Evolutionary conservation across 2,329 filamentous ascomycete genomes (phyloP).

Genomic region (Ceratocystis colombiana): DNA sequence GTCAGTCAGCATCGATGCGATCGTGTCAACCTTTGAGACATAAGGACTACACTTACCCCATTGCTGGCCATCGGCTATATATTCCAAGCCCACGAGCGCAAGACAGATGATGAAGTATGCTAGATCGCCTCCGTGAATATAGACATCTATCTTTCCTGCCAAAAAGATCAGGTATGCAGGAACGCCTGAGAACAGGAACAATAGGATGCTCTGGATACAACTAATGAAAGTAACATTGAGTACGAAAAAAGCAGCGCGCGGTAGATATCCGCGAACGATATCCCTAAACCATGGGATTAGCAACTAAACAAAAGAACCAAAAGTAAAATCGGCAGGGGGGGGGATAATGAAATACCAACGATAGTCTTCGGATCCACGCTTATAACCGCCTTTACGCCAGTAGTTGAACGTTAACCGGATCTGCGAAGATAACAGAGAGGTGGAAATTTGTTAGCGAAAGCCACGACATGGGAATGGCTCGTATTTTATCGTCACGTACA

Average conservation of each 20-base stretch:
- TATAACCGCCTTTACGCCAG: constrained; percentile 88
- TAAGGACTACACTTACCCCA: constrained; percentile 50
- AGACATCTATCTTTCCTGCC: constrained; percentile 51
- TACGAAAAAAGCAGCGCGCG: constrained; percentile 59
- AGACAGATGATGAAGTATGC: constrained; percentile 40
- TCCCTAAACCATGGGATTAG: constrained; percentile 41
- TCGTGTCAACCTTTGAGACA: too few species aligned
- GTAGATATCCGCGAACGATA: constrained; percentile 58
- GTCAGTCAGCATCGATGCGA: constrained; percentile 1
- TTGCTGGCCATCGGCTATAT: constrained; percentile 82
- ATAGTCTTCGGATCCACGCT: constrained; percentile 85
- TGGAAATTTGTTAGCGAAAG: constrained; percentile 18
- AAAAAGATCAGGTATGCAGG: constrained; percentile 80
- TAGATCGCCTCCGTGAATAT: constrained; percentile 39
- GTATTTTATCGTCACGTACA: constrained; percentile 40
- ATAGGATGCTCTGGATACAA: constrained; percentile 67
- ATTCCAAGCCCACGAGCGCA: constrained; percentile 54
- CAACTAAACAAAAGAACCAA: neutral
- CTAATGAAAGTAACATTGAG: constrained; percentile 89
- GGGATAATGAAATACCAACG: constrained; percentile 49
- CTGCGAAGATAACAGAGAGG: constrained; percentile 37
- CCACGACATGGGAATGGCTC: neutral
- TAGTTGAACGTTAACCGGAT: constrained; percentile 87
- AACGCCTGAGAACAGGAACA: constrained; percentile 61
- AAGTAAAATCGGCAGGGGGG: neutral